Base-by-base conservation (phyloP, 768 basidiomycete genomes). In the Kwoniella sp. region DNA sequence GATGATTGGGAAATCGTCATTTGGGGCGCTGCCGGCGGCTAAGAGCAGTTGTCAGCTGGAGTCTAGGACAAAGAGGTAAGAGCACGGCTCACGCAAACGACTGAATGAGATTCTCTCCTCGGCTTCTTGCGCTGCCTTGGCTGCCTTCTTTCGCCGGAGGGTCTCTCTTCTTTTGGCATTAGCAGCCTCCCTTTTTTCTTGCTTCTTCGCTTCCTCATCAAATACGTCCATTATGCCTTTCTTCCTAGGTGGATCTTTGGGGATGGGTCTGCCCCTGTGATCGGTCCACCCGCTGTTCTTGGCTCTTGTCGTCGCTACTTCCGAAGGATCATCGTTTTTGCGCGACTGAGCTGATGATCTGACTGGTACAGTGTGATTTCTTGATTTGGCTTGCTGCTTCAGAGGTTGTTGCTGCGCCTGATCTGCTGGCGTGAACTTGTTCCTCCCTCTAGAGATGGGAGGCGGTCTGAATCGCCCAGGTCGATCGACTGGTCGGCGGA, bases 1-100 rank as follows among this genome's bases (percentile, higher is more conserved):
- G 3, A 75, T 28, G 52, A 75, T 71, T 25, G 74, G 74, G 30
- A 48, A 71, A 2, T 69, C 61, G 3, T 37, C 45, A 20, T 26
- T 65, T 0, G 70, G 54, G 5, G 11, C 55, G 13, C 72, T 55
- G n/a, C 41, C 25, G 11, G 60, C 23, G 34, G 66, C 56, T 58
- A 25, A 30, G 25, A 9, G 47, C 47, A 30, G 31, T n/a, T 26
- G 29, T 15, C 29, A 22, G 28, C 26, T 45, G 22, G 31, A 12
- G 5, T 26, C 15, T 17, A 1, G 15, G 4, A 23, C 13, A 2
- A 31, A 4, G 22, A 13, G 4, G 20, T 22, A 7, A 58, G 37
- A 55, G 1, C 7, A 13, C 2, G 12, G 4, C 59, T 62, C 50
- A 67, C 66, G 61, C 22, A 67, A 11, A 4, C 52, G 26, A 31